Base-by-base conservation (phyloP, 73 alveolate genomes). In the Paraurostyla sp. region DNA sequence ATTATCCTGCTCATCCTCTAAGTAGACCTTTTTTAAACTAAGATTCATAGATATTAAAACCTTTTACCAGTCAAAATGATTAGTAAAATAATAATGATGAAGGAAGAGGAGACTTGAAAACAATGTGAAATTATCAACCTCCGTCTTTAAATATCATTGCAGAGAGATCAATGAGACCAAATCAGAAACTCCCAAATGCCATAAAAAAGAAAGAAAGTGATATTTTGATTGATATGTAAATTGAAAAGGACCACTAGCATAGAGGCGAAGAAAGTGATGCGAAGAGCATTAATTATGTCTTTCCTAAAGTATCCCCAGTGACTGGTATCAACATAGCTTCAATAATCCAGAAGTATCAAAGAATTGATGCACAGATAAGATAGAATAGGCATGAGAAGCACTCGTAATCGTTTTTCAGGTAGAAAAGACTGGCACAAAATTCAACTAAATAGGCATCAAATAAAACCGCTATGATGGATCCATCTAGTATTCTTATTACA, bases 121-220 rank as follows among this genome's bases (percentile, higher is more conserved):
- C 23, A 18, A 52, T 18, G 69, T 52, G 69, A 35, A 9, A 18
- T 52, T 52, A 52, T 52, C 33, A 52, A 4, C 35, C 69, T 18
- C 69, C 69, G 13, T 52, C 69, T 52, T 20, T 52, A 52, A 52
- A 52, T 52, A 52, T 52, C 23, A 9, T 52, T 52, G 69, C 69
- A 9, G 69, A 52, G 30, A 52, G 30, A 52, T 52, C 69, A 9
- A 52, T 52, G 33, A 52, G 69, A 52, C 69, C 13, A 9, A 52
- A 52, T 9, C 33, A 9, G 33, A 52, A 52, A 18, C 69, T 4
- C 69, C 69, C 4, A 52, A 35, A 52, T n/a, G n/a, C n/a, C 38
- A 52, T 52, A 20, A 20, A 9, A 9, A 13, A 20, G 69, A 52
- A 13, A 20, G 69, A 4, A 35, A 52, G 22, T 18, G 69, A 52